Conservation (phyloP, 179 eudicot genomes). For the Vitellaria paradoxa region DNA sequence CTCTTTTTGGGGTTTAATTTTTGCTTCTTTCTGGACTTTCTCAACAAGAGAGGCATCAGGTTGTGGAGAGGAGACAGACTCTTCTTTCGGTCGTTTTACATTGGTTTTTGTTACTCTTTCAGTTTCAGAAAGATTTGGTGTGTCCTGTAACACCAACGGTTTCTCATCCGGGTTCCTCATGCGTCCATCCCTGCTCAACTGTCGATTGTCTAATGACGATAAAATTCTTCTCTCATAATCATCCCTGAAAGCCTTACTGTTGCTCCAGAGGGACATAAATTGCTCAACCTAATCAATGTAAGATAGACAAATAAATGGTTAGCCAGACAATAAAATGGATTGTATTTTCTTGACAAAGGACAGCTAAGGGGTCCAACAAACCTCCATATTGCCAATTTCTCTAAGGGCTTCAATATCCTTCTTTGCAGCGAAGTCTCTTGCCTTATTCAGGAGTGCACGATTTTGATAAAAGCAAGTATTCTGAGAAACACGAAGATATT, state of each 20-base stretch:
- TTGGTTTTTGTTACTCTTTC: slow-evolving; percentile 27
- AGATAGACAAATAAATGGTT: background rate
- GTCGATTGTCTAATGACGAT: slow-evolving; percentile 61
- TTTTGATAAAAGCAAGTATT: slow-evolving; percentile 47
- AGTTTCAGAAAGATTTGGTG: slow-evolving; percentile 28
- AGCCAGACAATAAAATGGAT: background rate
- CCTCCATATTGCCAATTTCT: slow-evolving; percentile 56
- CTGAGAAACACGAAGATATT: slow-evolving; percentile 32
- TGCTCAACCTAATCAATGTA: slow-evolving; percentile 48
- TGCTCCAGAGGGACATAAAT: slow-evolving; percentile 69
- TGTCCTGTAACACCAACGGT: slow-evolving; percentile 40
- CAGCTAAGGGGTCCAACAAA: slow-evolving; percentile 23
- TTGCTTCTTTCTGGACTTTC: slow-evolving; percentile 45
- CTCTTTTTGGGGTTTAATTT: slow-evolving; percentile 40
- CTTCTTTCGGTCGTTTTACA: slow-evolving; percentile 54
- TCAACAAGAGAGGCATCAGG: slow-evolving; percentile 28
- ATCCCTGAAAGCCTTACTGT: slow-evolving; percentile 61
- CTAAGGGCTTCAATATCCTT: slow-evolving; percentile 66
- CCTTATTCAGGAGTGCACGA: slow-evolving; percentile 38
- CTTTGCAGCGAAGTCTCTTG: slow-evolving; percentile 56
- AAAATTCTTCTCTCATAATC: slow-evolving; percentile 73
- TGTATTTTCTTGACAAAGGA: background rate
- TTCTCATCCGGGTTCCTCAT: slow-evolving; percentile 76
- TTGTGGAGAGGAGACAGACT: slow-evolving; percentile 17
- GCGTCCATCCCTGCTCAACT: slow-evolving; percentile 75